These are phyloP conservation scores for Cystobasidium tubakii DNA, from an alignment of 768 basidiomycete species.

Conservation along the genomic window DNA sequence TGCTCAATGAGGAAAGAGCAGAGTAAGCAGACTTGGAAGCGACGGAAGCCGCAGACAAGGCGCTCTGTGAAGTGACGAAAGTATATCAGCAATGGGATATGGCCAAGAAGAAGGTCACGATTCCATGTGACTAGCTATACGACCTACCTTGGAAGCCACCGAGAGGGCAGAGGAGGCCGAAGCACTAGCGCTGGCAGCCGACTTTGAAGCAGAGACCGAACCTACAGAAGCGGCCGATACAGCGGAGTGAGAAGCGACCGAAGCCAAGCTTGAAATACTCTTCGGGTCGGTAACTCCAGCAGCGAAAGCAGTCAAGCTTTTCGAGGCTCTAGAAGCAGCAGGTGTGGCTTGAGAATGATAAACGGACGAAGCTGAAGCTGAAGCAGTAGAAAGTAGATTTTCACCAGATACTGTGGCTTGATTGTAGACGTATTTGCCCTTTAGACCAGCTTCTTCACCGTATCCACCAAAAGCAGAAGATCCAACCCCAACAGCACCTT, in stretches of 20 bases:
- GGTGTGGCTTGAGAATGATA: constrained; percentile 4
- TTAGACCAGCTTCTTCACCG: constrained; percentile 45
- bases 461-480: constrained; percentile 41
- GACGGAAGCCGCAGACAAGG: constrained; percentile 40
- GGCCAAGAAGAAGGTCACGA: not conserved
- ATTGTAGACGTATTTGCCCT: constrained; percentile 46
- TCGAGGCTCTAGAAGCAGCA: constrained; percentile 46
- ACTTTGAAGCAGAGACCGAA: constrained; percentile 40
- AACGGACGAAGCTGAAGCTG: constrained; percentile 46
- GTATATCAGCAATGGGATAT: not conserved
- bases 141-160: constrained; percentile 42
- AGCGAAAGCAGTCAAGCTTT: constrained; percentile 38
- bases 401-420: constrained; percentile 42
- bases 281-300: constrained; percentile 34
- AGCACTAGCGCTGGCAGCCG: constrained; percentile 37
- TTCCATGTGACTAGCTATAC: not conserved
- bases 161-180: constrained; percentile 46
- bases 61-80: constrained; percentile 27
- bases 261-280: constrained; percentile 43
- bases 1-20: constrained; percentile 41
- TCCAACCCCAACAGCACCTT: constrained; percentile 46
- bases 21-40: constrained; percentile 44
- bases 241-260: constrained; percentile 42
- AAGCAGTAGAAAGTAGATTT: constrained; percentile 47
- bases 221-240: constrained; percentile 47